Evolutionary conservation across 371 early-diverging fungal species (phyloP).

Genomic region (Mortierella sp.): DNA sequence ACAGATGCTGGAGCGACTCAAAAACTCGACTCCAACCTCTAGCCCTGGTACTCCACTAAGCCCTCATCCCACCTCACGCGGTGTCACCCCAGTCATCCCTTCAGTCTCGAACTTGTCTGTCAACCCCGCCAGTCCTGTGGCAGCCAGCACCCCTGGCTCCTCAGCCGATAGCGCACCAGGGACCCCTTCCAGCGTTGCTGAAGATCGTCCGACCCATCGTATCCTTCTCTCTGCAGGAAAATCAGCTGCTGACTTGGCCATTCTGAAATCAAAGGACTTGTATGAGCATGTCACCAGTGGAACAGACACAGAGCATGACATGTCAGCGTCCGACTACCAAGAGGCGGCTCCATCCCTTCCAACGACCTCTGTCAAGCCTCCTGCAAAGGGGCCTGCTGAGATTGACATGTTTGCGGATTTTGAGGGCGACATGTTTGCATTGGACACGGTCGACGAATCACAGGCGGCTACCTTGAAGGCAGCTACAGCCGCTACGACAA

Average conservation of each 20-base stretch:
- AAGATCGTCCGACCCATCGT: conserved; percentile 41
- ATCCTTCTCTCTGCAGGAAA: conserved; percentile 23
- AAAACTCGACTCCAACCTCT: conserved; percentile 25
- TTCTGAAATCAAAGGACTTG: conserved; percentile 66
- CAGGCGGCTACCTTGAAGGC: conserved; percentile 6
- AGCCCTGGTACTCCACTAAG: conserved; percentile 7
- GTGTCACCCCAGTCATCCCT: conserved; percentile 18
- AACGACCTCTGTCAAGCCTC: conserved; percentile 20
- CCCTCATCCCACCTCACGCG: conserved; percentile 3
- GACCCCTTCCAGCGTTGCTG: conserved; percentile 25
- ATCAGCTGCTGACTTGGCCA: conserved; percentile 57
- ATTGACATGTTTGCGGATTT: conserved; percentile 85
- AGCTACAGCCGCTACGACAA: conserved; percentile 40
- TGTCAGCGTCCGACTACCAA: conserved; percentile 72
- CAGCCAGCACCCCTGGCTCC: conserved; percentile 20
- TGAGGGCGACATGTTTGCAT: conserved; percentile 61
- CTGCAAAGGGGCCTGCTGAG: conserved; percentile 52
- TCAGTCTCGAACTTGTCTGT: conserved; percentile 11
- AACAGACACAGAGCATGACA: conserved; percentile 60
- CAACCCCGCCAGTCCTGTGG: conserved; percentile 23
- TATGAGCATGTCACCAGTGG: conserved; percentile 54
- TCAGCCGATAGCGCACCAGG: conserved; percentile 36
- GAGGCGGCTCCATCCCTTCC: conserved; percentile 55
- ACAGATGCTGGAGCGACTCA: conserved; percentile 38
- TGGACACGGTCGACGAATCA: conserved; percentile 23